phyloP scores from a whole-genome alignment of 2,329 filamentous ascomycete genomes.

The Fusarium nanum region DNA sequence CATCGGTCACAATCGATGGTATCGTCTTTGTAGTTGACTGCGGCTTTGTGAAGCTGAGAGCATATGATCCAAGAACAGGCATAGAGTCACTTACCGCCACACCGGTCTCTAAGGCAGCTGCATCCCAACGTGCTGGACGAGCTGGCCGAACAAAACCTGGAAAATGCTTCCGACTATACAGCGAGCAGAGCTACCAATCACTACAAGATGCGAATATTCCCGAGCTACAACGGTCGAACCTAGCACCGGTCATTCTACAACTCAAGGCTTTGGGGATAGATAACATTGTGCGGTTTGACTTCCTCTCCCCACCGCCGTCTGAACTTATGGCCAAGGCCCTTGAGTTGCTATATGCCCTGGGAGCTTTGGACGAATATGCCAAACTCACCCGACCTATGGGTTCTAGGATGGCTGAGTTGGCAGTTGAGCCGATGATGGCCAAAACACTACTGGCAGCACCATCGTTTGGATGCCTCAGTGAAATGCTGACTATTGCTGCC shows the following conservation, averaged over 20 bases:
- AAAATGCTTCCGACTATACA: slow-evolving; percentile 95
- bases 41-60: slow-evolving; percentile 89
- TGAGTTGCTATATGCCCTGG: slow-evolving; percentile 87
- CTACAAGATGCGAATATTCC: slow-evolving; percentile 81
- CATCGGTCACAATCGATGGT: slow-evolving; percentile 92
- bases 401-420: slow-evolving; percentile 89
- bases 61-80: slow-evolving; percentile 84
- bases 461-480: slow-evolving; percentile 81
- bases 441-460: slow-evolving; percentile 83
- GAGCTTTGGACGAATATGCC: slow-evolving; percentile 88
- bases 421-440: slow-evolving; percentile 95
- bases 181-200: slow-evolving; percentile 74
- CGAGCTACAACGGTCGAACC: slow-evolving; percentile 91
- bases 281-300: slow-evolving; percentile 91
- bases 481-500: slow-evolving; percentile 90
- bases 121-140: slow-evolving; percentile 89
- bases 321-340: slow-evolving; percentile 87
- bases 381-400: slow-evolving; percentile 92
- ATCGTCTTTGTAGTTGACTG: slow-evolving; percentile 92
- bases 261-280: slow-evolving; percentile 96
- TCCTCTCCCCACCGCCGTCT: slow-evolving; percentile 85
- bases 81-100: slow-evolving; percentile 89
- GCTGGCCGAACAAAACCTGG: slow-evolving; percentile 90
- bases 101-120: slow-evolving; percentile 88
- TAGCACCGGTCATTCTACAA: slow-evolving; percentile 88